These are phyloP conservation scores for Tricharina praecox DNA, from an alignment of 495 filamentous ascomycete genomes.

Conservation along the genomic window DNA sequence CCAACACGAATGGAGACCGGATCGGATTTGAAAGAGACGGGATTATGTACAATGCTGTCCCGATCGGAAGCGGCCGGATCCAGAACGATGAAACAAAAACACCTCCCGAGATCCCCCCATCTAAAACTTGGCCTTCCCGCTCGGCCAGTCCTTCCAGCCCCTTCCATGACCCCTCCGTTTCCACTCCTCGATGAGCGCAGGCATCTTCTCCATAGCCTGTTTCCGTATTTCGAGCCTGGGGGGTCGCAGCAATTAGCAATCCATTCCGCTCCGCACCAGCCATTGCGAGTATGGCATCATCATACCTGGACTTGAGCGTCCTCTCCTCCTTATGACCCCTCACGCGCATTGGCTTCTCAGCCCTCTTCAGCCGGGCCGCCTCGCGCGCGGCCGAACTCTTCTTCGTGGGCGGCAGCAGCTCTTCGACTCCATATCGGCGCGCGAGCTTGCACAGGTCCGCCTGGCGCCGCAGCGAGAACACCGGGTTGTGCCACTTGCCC, in stretches of 20 bases:
- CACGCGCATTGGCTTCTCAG: conserved; percentile 75
- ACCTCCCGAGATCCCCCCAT: too few species aligned
- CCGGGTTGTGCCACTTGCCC: conserved; percentile 60
- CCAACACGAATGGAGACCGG: too few species aligned
- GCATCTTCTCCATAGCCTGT: conserved; percentile 89
- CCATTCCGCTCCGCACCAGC: too few species aligned
- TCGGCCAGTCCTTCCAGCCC: conserved; percentile 87
- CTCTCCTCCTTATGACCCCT: conserved; percentile 92
- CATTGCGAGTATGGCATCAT: too few species aligned
- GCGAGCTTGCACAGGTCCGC: conserved; percentile 85
- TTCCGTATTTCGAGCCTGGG: conserved; percentile 65
- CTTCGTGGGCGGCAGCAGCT: conserved; percentile 55
- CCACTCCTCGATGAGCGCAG: conserved; percentile 74
- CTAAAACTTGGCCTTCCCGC: conserved; percentile 28
- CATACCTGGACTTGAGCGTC: conserved; percentile 56
- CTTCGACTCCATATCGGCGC: conserved; percentile 60
- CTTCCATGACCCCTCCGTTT: conserved; percentile 76
- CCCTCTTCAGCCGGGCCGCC: conserved; percentile 54
- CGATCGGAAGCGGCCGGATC: too few species aligned
- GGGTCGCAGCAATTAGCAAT: too few species aligned
- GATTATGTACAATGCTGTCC: too few species aligned
- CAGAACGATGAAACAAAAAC: too few species aligned
- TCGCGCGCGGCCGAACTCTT: conserved; percentile 59
- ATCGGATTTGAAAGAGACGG: too few species aligned
- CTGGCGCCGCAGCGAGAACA: conserved; percentile 69